Evolutionary conservation across 176 grass and related monocot genomes (phyloP).

Genomic region (Oryza officinalis): DNA sequence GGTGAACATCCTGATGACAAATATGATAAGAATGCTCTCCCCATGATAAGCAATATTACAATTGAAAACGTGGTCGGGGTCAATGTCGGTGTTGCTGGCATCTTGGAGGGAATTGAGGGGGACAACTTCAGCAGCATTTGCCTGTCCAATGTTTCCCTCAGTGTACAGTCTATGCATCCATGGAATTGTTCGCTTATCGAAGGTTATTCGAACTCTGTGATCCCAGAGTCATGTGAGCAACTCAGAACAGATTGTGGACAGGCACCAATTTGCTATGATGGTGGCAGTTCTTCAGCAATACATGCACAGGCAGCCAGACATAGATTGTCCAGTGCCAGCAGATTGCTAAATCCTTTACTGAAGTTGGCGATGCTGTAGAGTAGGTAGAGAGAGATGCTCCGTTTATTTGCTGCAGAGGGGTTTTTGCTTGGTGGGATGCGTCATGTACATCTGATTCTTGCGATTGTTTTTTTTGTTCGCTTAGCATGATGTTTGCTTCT

Average conservation of each 20-base stretch:
- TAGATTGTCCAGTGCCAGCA: constrained; percentile 5
- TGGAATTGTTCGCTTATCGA: constrained; percentile 88
- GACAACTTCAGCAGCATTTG: constrained; percentile 92
- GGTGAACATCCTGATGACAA: constrained; percentile 82
- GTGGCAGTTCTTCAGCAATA: constrained; percentile 15
- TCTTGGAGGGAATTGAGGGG: constrained; percentile 74
- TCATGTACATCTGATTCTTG: constrained; percentile 61
- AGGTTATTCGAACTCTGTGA: constrained; percentile 85
- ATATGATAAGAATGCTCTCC: constrained; percentile 76
- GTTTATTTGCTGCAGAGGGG: constrained; percentile 22
- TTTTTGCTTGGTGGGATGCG: constrained; percentile 19
- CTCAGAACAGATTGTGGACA: constrained; percentile 53
- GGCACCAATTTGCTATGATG: constrained; percentile 57
- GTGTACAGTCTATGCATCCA: constrained; percentile 59
- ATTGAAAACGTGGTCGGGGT: constrained; percentile 63
- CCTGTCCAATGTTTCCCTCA: constrained; percentile 75
- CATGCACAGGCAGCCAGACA: constrained; percentile 23
- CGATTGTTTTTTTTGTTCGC: constrained; percentile 34
- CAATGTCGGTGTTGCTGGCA: constrained; percentile 63
- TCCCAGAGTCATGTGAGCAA: constrained; percentile 77
- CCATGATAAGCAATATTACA: constrained; percentile 73
- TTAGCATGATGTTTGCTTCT: constrained; percentile 47
- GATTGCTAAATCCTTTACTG: constrained; percentile 46
- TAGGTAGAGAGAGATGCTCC: constrained; percentile 41
- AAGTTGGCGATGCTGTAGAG: constrained; percentile 46